phyloP scores from a whole-genome alignment of 2,329 filamentous ascomycete genomes.

The Westerdykella ornata region DNA sequence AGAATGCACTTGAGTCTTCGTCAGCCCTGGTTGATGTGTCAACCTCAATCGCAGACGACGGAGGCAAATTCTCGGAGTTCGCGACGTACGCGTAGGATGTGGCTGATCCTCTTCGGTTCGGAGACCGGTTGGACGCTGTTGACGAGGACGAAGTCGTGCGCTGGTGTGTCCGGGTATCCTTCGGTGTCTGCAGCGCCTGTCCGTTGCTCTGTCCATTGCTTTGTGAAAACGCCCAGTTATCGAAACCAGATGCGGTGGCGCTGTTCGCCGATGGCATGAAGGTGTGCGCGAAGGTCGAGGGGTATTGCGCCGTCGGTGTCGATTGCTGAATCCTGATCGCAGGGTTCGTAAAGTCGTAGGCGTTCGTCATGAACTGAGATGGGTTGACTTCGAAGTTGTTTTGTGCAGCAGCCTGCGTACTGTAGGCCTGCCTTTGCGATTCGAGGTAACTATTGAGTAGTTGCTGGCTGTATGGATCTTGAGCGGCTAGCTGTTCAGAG shows the following conservation, averaged over 20 bases:
- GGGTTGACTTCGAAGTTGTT: constrained; percentile 7
- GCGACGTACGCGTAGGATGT: constrained; percentile 41
- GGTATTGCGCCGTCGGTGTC: constrained; percentile 33
- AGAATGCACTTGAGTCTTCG: constrained; percentile 38
- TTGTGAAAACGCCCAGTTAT: constrained; percentile 28
- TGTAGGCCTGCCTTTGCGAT: constrained; percentile 24
- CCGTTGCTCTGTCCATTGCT: constrained; percentile 22
- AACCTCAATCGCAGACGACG: constrained; percentile 31
- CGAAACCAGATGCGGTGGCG: constrained; percentile 20
- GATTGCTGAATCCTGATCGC: constrained; percentile 38
- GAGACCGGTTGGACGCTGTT: constrained; percentile 32
- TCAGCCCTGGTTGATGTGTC: constrained; percentile 31
- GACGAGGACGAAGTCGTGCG: constrained; percentile 37
- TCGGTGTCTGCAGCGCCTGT: constrained; percentile 30
- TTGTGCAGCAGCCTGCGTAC: constrained; percentile 4
- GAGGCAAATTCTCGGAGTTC: constrained; percentile 41
- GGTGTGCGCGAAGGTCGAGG: constrained; percentile 22
- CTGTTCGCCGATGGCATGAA: constrained; percentile 24
- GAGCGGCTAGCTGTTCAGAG: constrained; percentile 22
- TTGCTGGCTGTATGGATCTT: constrained; percentile 28
- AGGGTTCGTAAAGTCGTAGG: constrained; percentile 32
- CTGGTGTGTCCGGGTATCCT: constrained; percentile 26
- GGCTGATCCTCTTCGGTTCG: constrained; percentile 27
- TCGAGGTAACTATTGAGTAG: constrained; percentile 35
- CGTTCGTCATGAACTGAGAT: constrained; percentile 30